Percentiles rank a stretch among this genome's conserved stretches.
phyloP scores from a whole-genome alignment of 768 basidiomycete species.

The Multifurca ochricompacta region DNA sequence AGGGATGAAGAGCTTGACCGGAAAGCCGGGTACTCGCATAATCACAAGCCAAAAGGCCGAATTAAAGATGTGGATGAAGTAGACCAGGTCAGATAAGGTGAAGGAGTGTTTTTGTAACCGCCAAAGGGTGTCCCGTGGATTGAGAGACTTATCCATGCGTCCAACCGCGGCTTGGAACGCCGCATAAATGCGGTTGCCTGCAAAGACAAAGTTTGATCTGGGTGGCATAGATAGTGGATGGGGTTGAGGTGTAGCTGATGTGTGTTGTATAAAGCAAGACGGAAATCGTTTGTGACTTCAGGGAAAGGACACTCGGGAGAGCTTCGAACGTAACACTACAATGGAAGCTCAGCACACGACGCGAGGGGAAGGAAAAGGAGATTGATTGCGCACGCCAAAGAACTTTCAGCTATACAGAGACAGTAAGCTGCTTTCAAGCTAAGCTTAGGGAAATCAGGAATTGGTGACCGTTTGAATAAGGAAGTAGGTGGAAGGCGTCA shows the following conservation, averaged over 20 bases:
- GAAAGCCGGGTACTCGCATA: slow-evolving; percentile 63
- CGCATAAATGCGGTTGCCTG: slow-evolving; percentile 22
- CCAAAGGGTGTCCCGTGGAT: slow-evolving; percentile 55
- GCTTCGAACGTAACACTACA: not conserved
- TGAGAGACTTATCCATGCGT: slow-evolving; percentile 71
- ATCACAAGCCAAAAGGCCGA: slow-evolving; percentile 65
- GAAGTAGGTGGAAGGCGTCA: not conserved
- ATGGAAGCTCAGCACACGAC: not conserved
- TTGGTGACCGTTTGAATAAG: not conserved
- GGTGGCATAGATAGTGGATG: slow-evolving; percentile 10
- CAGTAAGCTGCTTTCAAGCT: not conserved
- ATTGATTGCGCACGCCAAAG: not conserved
- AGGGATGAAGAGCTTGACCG: slow-evolving; percentile 72
- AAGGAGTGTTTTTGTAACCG: slow-evolving; percentile 53
- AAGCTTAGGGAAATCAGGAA: not conserved
- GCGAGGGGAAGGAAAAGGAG: not conserved
- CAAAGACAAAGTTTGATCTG: not conserved
- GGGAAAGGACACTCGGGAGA: not conserved
- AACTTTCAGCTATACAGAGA: not conserved
- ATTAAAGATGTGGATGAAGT: slow-evolving; percentile 55
- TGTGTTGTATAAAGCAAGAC: not conserved
- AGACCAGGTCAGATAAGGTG: slow-evolving; percentile 47
- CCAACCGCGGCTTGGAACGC: slow-evolving; percentile 56
- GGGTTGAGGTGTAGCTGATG: not conserved
- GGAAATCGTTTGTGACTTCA: not conserved